phyloP scores from a whole-genome alignment of 225 moss, liverwort and hornwort species.

The Marchantia polymorpha region DNA sequence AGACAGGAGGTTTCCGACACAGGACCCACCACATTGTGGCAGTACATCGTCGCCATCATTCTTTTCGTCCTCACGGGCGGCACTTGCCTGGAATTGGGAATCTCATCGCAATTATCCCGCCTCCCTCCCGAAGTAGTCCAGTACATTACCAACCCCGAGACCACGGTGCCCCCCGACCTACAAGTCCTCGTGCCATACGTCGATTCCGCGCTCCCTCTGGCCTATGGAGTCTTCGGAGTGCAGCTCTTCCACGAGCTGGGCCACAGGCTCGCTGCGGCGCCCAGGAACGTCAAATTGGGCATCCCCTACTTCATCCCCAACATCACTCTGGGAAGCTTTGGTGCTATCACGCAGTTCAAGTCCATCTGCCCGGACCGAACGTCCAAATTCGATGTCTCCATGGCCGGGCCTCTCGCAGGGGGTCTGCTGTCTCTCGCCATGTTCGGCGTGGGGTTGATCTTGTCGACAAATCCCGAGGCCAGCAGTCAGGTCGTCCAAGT shows the following conservation, averaged over 20 bases:
- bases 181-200: constrained; percentile 83
- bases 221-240: constrained; percentile 95
- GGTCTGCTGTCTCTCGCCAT: constrained; percentile 77
- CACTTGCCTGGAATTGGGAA: constrained; percentile 88
- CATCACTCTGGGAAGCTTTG: constrained; percentile 94
- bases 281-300: constrained; percentile 83
- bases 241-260: constrained; percentile 92
- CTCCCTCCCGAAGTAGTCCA: constrained; percentile 90
- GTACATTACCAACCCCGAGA: constrained; percentile 86
- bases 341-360: constrained; percentile 86
- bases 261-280: constrained; percentile 81
- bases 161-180: constrained; percentile 76
- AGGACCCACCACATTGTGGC: constrained; percentile 91
- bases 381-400: constrained; percentile 86
- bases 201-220: constrained; percentile 86
- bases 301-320: constrained; percentile 93
- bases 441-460: constrained; percentile 75
- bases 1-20: constrained; percentile 83
- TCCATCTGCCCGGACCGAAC: constrained; percentile 77
- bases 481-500: constrained; percentile 84
- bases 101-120: constrained; percentile 86
- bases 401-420: constrained; percentile 88
- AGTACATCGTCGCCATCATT: constrained; percentile 74
- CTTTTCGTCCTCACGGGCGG: constrained; percentile 73
- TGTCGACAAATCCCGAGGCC: constrained; percentile 74